Evolutionary conservation across 2,329 filamentous ascomycete species (phyloP), one percentile per base, ranked within the genome.

Genomic region (Hypocreales sp.): DNA sequence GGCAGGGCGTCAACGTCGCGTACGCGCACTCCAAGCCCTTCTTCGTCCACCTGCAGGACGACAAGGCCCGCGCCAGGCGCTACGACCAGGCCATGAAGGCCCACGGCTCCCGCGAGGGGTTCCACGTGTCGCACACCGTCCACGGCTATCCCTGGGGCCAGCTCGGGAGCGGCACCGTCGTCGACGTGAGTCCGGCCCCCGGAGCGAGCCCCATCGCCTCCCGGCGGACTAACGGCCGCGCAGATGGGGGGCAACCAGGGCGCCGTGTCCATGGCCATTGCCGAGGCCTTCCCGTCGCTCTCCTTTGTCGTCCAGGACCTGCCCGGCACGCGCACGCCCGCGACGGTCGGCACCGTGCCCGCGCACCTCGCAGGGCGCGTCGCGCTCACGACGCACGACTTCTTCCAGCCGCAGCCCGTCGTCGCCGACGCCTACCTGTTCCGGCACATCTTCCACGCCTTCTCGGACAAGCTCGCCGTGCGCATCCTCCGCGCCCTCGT

Each of bases 361-460:
- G 39, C 33, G 1, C 44, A 51, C 6, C 39, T 56, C 9, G 39
- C 37, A 22, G 33, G 29, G 15, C 46, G 54, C 7, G 44, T 59
- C 9, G 39, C 35, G 6, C 58, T 56, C 35, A 33, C 45, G 20
- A 41, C 42, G 8, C 54, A 57, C 35, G 44, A 51, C 37, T 51
- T 58, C 35, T 56, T 57, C 43, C 31, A 45, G 22, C 50, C 50
- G 2, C 55, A 58, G 35, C 36, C 47, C 1, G 40, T 50, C 5
- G 31, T 44, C 12, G 64, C 58, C 8, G 61, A 64, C 30, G 47
- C 65, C 26, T 70, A 64, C 46, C 47, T 69, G 30, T 42, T 71
- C 34, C 64, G 65, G 38, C 47, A 59, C 32, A 64, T 70, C 30
- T 48, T 72, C 11, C 66, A 71, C 41, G 64, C 69, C 46, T 68